Evolutionary conservation across 768 basidiomycete species (phyloP), one percentile per base, ranked within the genome.

Genomic region (Trametes cubensis): DNA sequence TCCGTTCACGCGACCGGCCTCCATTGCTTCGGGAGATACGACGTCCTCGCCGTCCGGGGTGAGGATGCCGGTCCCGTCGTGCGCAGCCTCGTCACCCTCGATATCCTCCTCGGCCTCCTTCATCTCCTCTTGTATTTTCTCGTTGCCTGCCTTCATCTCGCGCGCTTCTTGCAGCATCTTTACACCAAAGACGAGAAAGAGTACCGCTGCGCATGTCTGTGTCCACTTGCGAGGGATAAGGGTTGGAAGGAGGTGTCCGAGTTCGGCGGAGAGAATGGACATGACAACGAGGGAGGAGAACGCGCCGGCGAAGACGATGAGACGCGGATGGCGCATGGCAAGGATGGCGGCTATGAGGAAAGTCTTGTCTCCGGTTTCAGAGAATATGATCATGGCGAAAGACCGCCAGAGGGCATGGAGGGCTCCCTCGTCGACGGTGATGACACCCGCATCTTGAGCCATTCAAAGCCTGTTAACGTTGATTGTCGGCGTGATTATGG

Each of bases 291-390:
- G 84, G 8, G 94, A 94, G 17, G 84, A 81, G 67, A 98, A 88
- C 1, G 97, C 95, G 34, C 95, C 97, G 0, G 80, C 80, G 71
- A 98, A 98, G 61, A 99, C 94, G 59, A 87, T 76, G 46, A 89
- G 67, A 21, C 95, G 88, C 1, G 94, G 88, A 72, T 97, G 94
- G 7, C 94, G 89, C 87, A 95, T 95, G 13, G 95, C 94, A 69
- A 85, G 90, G 71, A 87, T 93, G 78, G 95, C 94, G 51, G 96
- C 89, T 39, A 90, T 88, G 66, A 90, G 79, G 70, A 90, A 90
- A 0, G 96, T 98, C 74, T 98, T 97, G 85, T 98, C 96, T 23
- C 96, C 96, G 45, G 95, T 89, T 80, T 95, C 93, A 2, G 92
- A 94, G 72, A 90, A 81, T 38, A 98, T 89, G 69, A 97, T 98